Percentiles rank a stretch among this genome's conserved stretches.
These are phyloP conservation scores for Gymnopus androsaceus DNA, from an alignment of 1,284 basidiomycete genomes.

Conservation along the genomic window DNA sequence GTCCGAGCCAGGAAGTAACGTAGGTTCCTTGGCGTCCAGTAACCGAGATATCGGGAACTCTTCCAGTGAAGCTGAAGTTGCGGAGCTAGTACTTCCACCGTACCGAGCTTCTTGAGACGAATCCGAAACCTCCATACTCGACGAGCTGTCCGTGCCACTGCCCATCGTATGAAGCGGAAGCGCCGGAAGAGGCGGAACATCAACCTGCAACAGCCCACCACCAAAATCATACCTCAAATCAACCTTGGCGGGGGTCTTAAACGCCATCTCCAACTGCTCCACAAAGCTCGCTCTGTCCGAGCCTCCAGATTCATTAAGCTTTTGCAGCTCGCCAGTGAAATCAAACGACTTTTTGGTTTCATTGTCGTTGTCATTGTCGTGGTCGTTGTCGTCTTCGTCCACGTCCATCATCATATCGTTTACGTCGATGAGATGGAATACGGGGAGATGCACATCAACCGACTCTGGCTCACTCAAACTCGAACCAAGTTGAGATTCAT, in stretches of 20 bases:
- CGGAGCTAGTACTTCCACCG: slow-evolving; percentile 6
- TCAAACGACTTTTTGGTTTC: slow-evolving; percentile 84
- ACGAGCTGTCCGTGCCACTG: neutral
- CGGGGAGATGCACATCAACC: slow-evolving; percentile 32
- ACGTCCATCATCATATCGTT: slow-evolving; percentile 41
- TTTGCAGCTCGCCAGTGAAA: slow-evolving; percentile 79
- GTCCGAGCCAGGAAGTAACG: slow-evolving; percentile 37
- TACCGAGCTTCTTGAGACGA: slow-evolving; percentile 13
- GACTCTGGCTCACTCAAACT: slow-evolving; percentile 27
- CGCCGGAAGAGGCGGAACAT: slow-evolving; percentile 48
- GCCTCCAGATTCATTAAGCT: slow-evolving; percentile 67
- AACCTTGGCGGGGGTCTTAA: slow-evolving; percentile 70
- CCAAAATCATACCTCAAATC: slow-evolving; percentile 52
- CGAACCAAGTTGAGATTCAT: slow-evolving; percentile 22
- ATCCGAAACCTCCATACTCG: neutral
- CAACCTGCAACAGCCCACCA: slow-evolving; percentile 32
- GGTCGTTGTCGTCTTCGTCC: slow-evolving; percentile 54
- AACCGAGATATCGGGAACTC: slow-evolving; percentile 31
- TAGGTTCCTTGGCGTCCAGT: slow-evolving; percentile 38
- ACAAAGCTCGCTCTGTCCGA: slow-evolving; percentile 77
- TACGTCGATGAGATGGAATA: slow-evolving; percentile 50
- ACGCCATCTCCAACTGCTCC: slow-evolving; percentile 78
- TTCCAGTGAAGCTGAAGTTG: slow-evolving; percentile 27
- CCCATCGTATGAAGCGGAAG: slow-evolving; percentile 34
- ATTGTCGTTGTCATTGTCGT: too few relatives aligned